A percentile compares a stretch with the other conserved stretches of the same genome.
Evolutionary conservation across 768 basidiomycete species (phyloP).

Genomic region (Termitomyces bulborhizus): DNA sequence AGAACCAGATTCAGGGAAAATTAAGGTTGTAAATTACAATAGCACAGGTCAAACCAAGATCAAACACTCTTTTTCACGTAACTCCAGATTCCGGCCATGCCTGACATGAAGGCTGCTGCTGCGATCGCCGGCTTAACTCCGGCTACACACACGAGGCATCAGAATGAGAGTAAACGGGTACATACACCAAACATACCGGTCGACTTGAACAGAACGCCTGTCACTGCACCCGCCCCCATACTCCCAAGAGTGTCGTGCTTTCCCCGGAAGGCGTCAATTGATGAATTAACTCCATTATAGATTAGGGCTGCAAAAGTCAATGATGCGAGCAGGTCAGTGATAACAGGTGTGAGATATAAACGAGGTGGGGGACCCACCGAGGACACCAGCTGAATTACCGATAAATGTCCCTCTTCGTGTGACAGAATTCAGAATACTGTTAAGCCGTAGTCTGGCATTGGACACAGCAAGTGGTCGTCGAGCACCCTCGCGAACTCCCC

Average conservation of each 20-base stretch:
- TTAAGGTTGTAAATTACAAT: slow-evolving; percentile 48
- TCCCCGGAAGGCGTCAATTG: slow-evolving; percentile 83
- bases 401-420: slow-evolving; percentile 96
- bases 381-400: slow-evolving; percentile 96
- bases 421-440: slow-evolving; percentile 93
- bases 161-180: slow-evolving; percentile 19
- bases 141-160: slow-evolving; percentile 54
- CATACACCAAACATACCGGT: slow-evolving; percentile 65
- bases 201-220: slow-evolving; percentile 88
- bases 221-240: slow-evolving; percentile 87
- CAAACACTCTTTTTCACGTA: slow-evolving; percentile 87
- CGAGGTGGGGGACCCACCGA: slow-evolving; percentile 65
- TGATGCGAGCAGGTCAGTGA: slow-evolving; percentile 24
- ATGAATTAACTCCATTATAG: slow-evolving; percentile 96
- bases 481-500: slow-evolving; percentile 95
- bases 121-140: slow-evolving; percentile 87
- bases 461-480: slow-evolving; percentile 81
- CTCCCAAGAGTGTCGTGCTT: slow-evolving; percentile 89
- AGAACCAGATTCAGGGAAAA: slow-evolving; percentile 37
- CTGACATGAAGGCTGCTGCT: slow-evolving; percentile 85
- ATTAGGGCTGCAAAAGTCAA: slow-evolving; percentile 65
- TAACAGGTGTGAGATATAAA: slow-evolving; percentile 17
- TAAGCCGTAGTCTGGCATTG: slow-evolving; percentile 86
- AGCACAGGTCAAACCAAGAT: slow-evolving; percentile 55
- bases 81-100: slow-evolving; percentile 90